phyloP scores from a whole-genome alignment of 1,284 basidiomycete species.

The Ceratobasidium sp. region DNA sequence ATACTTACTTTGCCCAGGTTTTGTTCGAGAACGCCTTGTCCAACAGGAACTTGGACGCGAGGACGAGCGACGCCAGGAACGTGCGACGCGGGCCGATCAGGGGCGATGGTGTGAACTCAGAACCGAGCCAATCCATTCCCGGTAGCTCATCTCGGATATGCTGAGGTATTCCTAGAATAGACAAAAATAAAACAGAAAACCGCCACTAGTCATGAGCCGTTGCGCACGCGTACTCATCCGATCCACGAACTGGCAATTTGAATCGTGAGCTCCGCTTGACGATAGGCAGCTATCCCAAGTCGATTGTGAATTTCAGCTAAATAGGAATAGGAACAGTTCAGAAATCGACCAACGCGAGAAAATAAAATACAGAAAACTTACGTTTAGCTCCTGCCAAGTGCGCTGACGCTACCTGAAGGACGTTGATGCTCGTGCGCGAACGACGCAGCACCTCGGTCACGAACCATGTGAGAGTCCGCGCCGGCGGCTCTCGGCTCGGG shows the following conservation, averaged over 20 bases:
- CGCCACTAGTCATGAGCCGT: background rate
- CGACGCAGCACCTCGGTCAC: background rate
- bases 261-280: conserved; percentile 27
- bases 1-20: conserved; percentile 59
- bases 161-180: background rate
- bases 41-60: conserved; percentile 92
- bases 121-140: background rate
- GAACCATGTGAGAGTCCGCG: background rate
- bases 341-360: background rate
- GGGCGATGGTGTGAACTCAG: conserved; percentile 57
- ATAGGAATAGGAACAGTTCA: background rate
- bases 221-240: background rate
- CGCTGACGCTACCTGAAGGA: conserved; percentile 57
- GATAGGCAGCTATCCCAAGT: conserved; percentile 23
- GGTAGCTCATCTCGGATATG: background rate
- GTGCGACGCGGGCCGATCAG: conserved; percentile 87
- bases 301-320: conserved; percentile 27
- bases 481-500: too few relatives aligned
- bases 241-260: conserved; percentile 41
- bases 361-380: background rate
- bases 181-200: conserved; percentile 3
- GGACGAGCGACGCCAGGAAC: conserved; percentile 88
- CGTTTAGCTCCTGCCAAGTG: conserved; percentile 29
- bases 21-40: conserved; percentile 93
- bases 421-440: conserved; percentile 46